phyloP scores from a whole-genome alignment of 768 basidiomycete genomes.

The Fistulinella prunicolor region DNA sequence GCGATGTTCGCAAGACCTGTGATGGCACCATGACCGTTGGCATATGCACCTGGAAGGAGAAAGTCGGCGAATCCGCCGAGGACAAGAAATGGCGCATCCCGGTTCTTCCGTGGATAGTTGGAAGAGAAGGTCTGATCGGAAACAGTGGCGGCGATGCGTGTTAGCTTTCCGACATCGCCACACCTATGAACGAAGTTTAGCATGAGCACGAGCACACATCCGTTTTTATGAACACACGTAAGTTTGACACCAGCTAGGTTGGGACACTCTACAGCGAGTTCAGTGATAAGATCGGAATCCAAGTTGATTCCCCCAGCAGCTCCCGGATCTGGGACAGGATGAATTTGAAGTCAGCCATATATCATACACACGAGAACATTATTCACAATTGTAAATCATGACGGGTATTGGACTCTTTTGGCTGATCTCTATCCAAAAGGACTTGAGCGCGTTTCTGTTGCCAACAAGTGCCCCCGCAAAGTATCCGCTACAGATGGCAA shows the following conservation, averaged over 20 bases:
- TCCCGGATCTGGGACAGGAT: conserved; percentile 65
- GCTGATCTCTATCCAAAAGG: conserved; percentile 74
- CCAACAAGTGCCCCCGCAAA: conserved; percentile 71
- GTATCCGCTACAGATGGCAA: conserved; percentile 86
- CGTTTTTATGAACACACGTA: conserved; percentile 51
- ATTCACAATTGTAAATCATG: conserved; percentile 83
- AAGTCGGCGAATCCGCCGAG: conserved; percentile 87
- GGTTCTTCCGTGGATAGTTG: conserved; percentile 64
- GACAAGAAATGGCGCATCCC: conserved; percentile 71
- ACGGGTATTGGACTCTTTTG: conserved; percentile 83
- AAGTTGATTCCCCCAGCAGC: conserved; percentile 89
- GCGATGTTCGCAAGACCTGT: conserved; percentile 85
- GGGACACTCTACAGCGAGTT: conserved; percentile 70
- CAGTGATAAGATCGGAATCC: conserved; percentile 82
- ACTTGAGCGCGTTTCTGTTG: conserved; percentile 67
- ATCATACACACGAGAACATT: not conserved
- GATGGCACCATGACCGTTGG: conserved; percentile 83
- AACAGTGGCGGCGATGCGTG: conserved; percentile 72
- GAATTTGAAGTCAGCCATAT: not conserved
- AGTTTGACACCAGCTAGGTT: conserved; percentile 88
- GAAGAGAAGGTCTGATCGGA: conserved; percentile 53
- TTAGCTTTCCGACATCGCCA: conserved; percentile 89
- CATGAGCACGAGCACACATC: not conserved
- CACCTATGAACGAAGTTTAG: conserved; percentile 50
- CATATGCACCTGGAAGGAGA: conserved; percentile 67